Evolutionary conservation across 2,329 filamentous ascomycete genomes (phyloP).

Genomic region (Penicillium sp.): DNA sequence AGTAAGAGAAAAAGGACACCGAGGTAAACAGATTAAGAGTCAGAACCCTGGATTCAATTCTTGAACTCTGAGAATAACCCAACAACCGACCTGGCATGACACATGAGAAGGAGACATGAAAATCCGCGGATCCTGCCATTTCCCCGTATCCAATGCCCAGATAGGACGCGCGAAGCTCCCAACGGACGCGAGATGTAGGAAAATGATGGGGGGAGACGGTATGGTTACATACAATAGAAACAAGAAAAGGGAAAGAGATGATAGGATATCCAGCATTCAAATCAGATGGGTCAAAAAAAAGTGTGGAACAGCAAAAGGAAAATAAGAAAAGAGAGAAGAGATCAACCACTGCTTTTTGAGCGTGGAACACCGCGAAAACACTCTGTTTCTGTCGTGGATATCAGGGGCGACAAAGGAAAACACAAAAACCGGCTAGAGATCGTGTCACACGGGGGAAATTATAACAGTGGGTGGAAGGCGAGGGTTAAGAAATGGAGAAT

Average conservation of each 20-base stretch:
- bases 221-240: slow-evolving; percentile 36
- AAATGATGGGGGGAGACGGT: slow-evolving; percentile 30
- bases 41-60: slow-evolving; percentile 27
- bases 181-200: slow-evolving; percentile 29
- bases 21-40: slow-evolving; percentile 15
- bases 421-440: slow-evolving; percentile 28
- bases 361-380: slow-evolving; percentile 9
- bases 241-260: slow-evolving; percentile 33
- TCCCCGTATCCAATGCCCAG: slow-evolving; percentile 27
- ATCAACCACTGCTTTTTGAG: slow-evolving; percentile 1
- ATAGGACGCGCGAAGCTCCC: slow-evolving; percentile 26
- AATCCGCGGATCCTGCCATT: slow-evolving; percentile 32
- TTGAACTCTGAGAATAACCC: slow-evolving; percentile 32
- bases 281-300: slow-evolving; percentile 27
- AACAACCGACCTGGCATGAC: slow-evolving; percentile 39
- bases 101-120: slow-evolving; percentile 40
- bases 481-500: slow-evolving; percentile 27
- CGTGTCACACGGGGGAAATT: slow-evolving; percentile 33
- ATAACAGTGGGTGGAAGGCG: slow-evolving; percentile 24
- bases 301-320: slow-evolving; percentile 27
- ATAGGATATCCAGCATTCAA: slow-evolving; percentile 43
- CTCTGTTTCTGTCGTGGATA: slow-evolving; percentile 27
- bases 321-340: slow-evolving; percentile 28
- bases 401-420: slow-evolving; percentile 25
- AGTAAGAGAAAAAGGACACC: not conserved